Percentiles rank a stretch among this genome's conserved stretches.
phyloP scores from a whole-genome alignment of 2,329 filamentous ascomycete genomes.

The Ceratocystis destructans region DNA sequence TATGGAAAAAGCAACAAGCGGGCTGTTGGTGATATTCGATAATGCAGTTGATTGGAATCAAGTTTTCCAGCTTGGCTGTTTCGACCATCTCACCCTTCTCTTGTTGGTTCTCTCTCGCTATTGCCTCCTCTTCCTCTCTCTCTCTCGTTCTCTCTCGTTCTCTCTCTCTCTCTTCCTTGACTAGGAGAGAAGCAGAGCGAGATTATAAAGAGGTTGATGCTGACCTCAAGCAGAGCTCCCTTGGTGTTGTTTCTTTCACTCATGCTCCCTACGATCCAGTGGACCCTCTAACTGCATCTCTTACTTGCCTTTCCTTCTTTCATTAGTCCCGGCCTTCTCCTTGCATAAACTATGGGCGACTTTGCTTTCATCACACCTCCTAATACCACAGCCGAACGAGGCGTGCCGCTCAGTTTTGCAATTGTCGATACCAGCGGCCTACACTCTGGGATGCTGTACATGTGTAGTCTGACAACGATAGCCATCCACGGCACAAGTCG shows the following conservation, averaged over 20 bases:
- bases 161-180: neutral
- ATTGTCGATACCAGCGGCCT: slow-evolving; percentile 4
- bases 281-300: neutral
- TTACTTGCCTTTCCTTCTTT: neutral
- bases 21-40: neutral
- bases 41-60: no score
- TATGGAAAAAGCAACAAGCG: neutral
- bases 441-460: neutral
- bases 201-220: neutral
- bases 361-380: neutral
- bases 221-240: neutral
- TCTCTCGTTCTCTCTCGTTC: neutral
- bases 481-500: neutral
- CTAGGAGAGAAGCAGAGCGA: neutral
- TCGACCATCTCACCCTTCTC: neutral
- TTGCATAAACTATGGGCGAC: neutral
- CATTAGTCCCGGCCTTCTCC: neutral
- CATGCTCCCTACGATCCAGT: neutral
- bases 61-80: no score
- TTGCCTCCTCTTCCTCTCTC: neutral
- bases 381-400: neutral
- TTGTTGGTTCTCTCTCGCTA: neutral
- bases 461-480: slow-evolving; percentile 5
- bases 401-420: neutral
- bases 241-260: neutral